phyloP scores from a whole-genome alignment of 306 rosid genomes.

The Abrus pulchellus region DNA sequence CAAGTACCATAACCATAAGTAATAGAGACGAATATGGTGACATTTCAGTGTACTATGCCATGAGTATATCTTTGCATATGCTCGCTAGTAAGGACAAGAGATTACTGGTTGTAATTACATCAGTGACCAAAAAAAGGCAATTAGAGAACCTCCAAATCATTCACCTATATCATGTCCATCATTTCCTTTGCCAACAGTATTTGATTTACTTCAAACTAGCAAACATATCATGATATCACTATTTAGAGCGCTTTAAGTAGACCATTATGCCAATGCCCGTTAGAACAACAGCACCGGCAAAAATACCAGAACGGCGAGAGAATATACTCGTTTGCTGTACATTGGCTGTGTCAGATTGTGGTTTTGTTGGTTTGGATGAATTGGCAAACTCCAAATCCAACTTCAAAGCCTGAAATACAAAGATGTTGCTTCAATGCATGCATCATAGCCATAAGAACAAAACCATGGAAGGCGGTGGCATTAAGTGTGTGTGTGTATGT shows the following conservation, averaged over 20 bases:
- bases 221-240: slow-evolving; percentile 49
- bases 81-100: not conserved
- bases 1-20: not conserved
- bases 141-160: slow-evolving; percentile 21
- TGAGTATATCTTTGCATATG: no score
- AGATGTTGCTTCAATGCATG: slow-evolving; percentile 37
- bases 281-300: slow-evolving; percentile 73
- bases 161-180: slow-evolving; percentile 28
- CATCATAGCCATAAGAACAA: slow-evolving; percentile 13
- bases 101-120: slow-evolving; percentile 30
- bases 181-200: slow-evolving; percentile 29
- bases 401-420: slow-evolving; percentile 75
- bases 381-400: slow-evolving; percentile 77
- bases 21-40: not conserved
- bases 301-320: slow-evolving; percentile 55
- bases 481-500: no score
- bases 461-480: not conserved
- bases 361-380: slow-evolving; percentile 38
- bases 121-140: slow-evolving; percentile 29
- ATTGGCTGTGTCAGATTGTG: slow-evolving; percentile 38
- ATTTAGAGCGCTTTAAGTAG: slow-evolving; percentile 78
- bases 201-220: slow-evolving; percentile 31
- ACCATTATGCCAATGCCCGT: slow-evolving; percentile 67
- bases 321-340: slow-evolving; percentile 46
- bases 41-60: no score